Base-by-base conservation (phyloP, 306 rosid species). In the Pterocarpus santalinus region DNA sequence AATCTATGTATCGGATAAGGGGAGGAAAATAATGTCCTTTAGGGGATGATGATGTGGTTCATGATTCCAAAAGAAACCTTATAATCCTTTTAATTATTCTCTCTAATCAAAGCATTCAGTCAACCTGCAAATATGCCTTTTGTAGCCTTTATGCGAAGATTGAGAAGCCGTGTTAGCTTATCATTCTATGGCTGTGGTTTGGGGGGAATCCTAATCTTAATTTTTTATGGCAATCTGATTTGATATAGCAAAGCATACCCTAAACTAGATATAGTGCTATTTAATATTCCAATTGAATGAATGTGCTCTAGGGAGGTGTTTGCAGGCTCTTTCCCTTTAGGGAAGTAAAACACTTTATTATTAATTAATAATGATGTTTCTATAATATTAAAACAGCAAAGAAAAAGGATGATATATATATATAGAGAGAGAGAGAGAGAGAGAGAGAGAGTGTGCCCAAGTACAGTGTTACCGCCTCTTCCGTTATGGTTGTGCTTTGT, bases 271-370 rank as follows among this genome's bases (percentile, higher is more conserved):
- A 22, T 22, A 22, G 28, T 22, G 28, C 28, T 22, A 22, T 22
- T 0, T 22, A 22, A 22, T 22, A 22, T 22, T 22, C 84, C 55
- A 32, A 41, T 4, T 36, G 4, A 58, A 77, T 30, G 2, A 56
- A 69, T 35, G 61, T 64, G 69, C 3, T 73, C 0, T 74, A 9
- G 65, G 73, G 61, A 30, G 58, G 22, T 82, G 44, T 72, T 44
- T 39, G 61, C 66, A 73, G 73, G 34, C 44, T 61, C 84, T 89
- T 89, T 72, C 94, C 93, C 76, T 90, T 85, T 88, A 90, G 92
- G 89, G 82, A 91, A 91, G 90, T 47, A 73, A 75, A 72, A 73
- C 62, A 66, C 75, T 66, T 52, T 66, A 35, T 49, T 41, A 34
- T 14, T 77, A 69, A 33, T 70, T 53, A 77, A 77, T 22, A 63